These are phyloP conservation scores for Miamiensis avidus DNA, from an alignment of 169 alveolate species.

Conservation along the genomic window DNA sequence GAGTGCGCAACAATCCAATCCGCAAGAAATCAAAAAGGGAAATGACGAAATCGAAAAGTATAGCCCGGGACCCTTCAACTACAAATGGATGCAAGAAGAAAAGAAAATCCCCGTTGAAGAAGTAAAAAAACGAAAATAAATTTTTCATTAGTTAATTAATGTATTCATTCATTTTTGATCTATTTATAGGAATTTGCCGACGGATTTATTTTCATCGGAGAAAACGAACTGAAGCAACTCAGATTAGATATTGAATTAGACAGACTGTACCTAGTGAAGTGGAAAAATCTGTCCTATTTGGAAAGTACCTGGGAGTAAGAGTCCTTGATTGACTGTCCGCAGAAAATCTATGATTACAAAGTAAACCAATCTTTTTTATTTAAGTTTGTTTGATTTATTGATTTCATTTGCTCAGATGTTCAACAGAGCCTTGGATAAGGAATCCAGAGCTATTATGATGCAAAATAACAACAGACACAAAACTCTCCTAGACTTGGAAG, in stretches of 20 bases:
- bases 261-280: slow-evolving; percentile 65
- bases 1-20: not conserved
- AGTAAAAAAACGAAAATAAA: no score
- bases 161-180: no score
- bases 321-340: slow-evolving; percentile 30
- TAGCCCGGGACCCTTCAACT: slow-evolving; percentile 37
- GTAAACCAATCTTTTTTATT: not conserved
- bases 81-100: slow-evolving; percentile 44
- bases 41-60: slow-evolving; percentile 34
- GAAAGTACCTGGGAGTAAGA: slow-evolving; percentile 77
- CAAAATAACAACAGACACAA: slow-evolving; percentile 34
- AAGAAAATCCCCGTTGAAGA: not conserved
- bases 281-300: slow-evolving; percentile 69
- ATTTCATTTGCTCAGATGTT: slow-evolving; percentile 9
- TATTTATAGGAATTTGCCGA: slow-evolving; percentile 17
- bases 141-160: no score
- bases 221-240: slow-evolving; percentile 21
- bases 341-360: slow-evolving; percentile 46
- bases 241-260: slow-evolving; percentile 33
- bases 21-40: not conserved
- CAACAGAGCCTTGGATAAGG: slow-evolving; percentile 62
- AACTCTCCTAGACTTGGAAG: slow-evolving; percentile 47
- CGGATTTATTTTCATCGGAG: slow-evolving; percentile 12
- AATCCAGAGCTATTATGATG: slow-evolving; percentile 48
- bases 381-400: not conserved